Evolutionary conservation across 2,329 filamentous ascomycete genomes (phyloP).

Genomic region (Neoascochyta sp.): DNA sequence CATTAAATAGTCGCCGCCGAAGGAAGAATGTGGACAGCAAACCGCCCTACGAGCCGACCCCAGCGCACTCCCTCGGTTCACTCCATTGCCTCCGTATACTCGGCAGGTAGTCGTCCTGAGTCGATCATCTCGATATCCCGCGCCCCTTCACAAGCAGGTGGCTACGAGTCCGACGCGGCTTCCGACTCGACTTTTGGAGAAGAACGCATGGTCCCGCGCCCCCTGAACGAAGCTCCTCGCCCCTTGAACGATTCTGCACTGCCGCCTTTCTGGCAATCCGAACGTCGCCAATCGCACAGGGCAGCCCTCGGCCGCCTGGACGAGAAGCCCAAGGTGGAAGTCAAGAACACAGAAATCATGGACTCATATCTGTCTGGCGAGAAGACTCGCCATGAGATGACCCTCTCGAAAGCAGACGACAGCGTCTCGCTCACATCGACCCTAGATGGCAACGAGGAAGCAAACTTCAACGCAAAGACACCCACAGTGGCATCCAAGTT

Average conservation of each 20-base stretch:
- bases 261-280: no score
- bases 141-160: conserved; percentile 16
- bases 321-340: no score
- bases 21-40: conserved; percentile 36
- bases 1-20: neutral
- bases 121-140: conserved; percentile 27
- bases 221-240: conserved; percentile 13
- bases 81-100: conserved; percentile 30
- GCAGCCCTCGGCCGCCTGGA: no score
- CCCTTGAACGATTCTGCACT: no score
- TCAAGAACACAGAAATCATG: no score
- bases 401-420: conserved; percentile 30
- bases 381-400: conserved; percentile 5
- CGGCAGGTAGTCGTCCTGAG: conserved; percentile 17
- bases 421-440: conserved; percentile 32
- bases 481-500: conserved; percentile 18
- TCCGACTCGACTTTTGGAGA: conserved; percentile 30
- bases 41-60: conserved; percentile 21
- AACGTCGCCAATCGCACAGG: no score
- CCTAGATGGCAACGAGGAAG: conserved; percentile 29
- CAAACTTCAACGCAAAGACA: conserved; percentile 29
- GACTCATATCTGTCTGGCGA: no score
- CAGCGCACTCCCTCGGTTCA: conserved; percentile 31
- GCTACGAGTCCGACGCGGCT: conserved; percentile 33
- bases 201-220: conserved; percentile 13